phyloP scores from a whole-genome alignment of 1,284 basidiomycete species.

The Xanthoconium separans region DNA sequence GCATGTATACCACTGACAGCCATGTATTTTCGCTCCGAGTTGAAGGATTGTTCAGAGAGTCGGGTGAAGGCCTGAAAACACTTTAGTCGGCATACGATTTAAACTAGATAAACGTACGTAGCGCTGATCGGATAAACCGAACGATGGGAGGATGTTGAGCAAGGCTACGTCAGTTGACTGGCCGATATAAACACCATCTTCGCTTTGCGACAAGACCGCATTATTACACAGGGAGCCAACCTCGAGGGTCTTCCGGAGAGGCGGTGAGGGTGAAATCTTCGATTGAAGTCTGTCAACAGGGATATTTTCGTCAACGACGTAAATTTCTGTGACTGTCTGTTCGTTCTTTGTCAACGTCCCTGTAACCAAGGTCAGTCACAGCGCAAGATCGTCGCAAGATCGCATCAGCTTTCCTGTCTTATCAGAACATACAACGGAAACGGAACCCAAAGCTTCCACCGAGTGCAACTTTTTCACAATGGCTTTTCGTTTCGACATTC shows the following conservation, averaged over 20 bases:
- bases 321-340: constrained; percentile 89
- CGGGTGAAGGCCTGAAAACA: constrained; percentile 66
- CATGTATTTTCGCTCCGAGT: constrained; percentile 93
- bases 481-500: constrained; percentile 93
- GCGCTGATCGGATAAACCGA: constrained; percentile 72
- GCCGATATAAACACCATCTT: constrained; percentile 77
- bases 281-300: constrained; percentile 52
- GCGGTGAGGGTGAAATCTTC: constrained; percentile 42
- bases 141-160: constrained; percentile 75
- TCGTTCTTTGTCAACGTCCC: constrained; percentile 97
- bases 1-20: constrained; percentile 74
- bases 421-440: constrained; percentile 96
- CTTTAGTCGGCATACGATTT: constrained; percentile 5
- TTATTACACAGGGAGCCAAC: constrained; percentile 76
- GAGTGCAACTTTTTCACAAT: constrained; percentile 97
- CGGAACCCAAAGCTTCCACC: constrained; percentile 91
- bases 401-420: constrained; percentile 72
- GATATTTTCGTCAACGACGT: constrained; percentile 81
- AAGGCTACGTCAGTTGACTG: constrained; percentile 95
- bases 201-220: constrained; percentile 61
- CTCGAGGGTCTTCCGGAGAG: constrained; percentile 61
- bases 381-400: not conserved
- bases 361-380: constrained; percentile 31
- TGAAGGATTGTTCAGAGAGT: constrained; percentile 83
- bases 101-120: constrained; percentile 44